Conservation (phyloP, 768 basidiomycete species). For the Chlorophyllum brunneum region DNA sequence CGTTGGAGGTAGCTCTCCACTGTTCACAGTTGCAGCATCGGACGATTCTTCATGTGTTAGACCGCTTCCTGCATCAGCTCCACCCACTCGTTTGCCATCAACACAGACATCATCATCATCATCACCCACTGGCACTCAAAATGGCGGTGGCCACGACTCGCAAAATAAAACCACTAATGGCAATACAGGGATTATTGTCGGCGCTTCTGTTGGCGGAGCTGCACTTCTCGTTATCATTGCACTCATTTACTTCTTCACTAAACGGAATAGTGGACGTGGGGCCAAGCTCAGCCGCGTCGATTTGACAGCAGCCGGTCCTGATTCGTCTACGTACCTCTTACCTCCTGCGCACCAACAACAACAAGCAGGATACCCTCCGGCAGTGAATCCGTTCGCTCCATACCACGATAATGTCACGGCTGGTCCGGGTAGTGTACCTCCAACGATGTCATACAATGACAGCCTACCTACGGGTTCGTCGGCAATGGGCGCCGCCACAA, state of each 20-base stretch:
- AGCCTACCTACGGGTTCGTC: background rate
- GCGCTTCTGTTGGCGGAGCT: slow-evolving; percentile 15
- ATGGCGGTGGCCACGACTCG: background rate
- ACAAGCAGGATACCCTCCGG: slow-evolving; percentile 1
- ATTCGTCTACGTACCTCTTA: slow-evolving; percentile 9
- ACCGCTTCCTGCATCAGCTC: background rate
- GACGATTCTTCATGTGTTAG: slow-evolving; percentile 20
- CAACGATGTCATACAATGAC: background rate
- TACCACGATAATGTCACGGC: background rate
- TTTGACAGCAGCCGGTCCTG: slow-evolving; percentile 4
- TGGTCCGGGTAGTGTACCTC: background rate
- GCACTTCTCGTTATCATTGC: slow-evolving; percentile 9
- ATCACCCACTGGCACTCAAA: background rate
- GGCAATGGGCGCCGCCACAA: background rate
- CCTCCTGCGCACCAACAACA: slow-evolving; percentile 9
- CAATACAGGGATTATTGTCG: slow-evolving; percentile 16
- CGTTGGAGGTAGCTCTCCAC: slow-evolving; percentile 21
- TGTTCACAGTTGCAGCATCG: slow-evolving; percentile 19
- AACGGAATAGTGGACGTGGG: slow-evolving; percentile 11
- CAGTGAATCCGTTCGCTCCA: background rate
- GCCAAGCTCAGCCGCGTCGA: slow-evolving; percentile 11
- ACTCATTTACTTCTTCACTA: slow-evolving; percentile 14
- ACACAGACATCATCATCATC: background rate
- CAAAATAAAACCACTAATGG: background rate
- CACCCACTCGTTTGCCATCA: slow-evolving; percentile 9